phyloP scores from a whole-genome alignment of 2,329 filamentous ascomycete species.

The Chalara sp. region DNA sequence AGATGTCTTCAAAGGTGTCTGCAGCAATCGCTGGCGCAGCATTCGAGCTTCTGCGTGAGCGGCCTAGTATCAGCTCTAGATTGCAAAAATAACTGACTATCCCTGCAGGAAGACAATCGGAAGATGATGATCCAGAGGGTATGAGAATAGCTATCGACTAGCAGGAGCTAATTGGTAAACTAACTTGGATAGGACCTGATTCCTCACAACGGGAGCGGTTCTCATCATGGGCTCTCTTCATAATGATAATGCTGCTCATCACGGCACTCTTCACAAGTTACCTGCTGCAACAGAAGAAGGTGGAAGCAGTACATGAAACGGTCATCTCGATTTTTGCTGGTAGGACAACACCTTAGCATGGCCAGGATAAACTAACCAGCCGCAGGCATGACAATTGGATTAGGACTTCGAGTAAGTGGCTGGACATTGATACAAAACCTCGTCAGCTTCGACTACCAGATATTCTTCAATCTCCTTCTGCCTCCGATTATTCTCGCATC shows the following conservation, averaged over 20 bases:
- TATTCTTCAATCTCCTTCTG: slow-evolving; percentile 99
- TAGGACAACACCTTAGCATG: slow-evolving; percentile 30
- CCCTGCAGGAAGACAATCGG: slow-evolving; percentile 20
- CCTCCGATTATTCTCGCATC: slow-evolving; percentile 96
- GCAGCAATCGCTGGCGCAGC: slow-evolving; percentile 21
- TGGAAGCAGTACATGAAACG: slow-evolving; percentile 96
- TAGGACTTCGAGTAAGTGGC: slow-evolving; percentile 76
- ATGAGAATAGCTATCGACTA: slow-evolving; percentile 4
- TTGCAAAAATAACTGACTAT: slow-evolving; percentile 14
- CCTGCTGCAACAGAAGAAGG: slow-evolving; percentile 90
- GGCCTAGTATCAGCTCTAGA: not conserved
- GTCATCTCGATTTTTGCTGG: slow-evolving; percentile 97
- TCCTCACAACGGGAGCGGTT: slow-evolving; percentile 89
- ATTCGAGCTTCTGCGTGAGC: slow-evolving; percentile 29
- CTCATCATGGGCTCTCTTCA: slow-evolving; percentile 95
- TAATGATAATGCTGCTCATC: slow-evolving; percentile 90
- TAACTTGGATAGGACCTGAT: slow-evolving; percentile 52
- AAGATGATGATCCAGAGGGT: slow-evolving; percentile 24
- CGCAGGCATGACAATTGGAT: slow-evolving; percentile 86
- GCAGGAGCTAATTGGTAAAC: slow-evolving; percentile 15
- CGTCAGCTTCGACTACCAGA: slow-evolving; percentile 97
- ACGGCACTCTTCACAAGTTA: slow-evolving; percentile 95
- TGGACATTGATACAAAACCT: slow-evolving; percentile 80
- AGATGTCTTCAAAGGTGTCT: slow-evolving; percentile 17
- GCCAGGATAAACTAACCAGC: not conserved